Evolutionary conservation across 2,329 filamentous ascomycete species (phyloP).

Genomic region (Emmonsiellopsis sp.): DNA sequence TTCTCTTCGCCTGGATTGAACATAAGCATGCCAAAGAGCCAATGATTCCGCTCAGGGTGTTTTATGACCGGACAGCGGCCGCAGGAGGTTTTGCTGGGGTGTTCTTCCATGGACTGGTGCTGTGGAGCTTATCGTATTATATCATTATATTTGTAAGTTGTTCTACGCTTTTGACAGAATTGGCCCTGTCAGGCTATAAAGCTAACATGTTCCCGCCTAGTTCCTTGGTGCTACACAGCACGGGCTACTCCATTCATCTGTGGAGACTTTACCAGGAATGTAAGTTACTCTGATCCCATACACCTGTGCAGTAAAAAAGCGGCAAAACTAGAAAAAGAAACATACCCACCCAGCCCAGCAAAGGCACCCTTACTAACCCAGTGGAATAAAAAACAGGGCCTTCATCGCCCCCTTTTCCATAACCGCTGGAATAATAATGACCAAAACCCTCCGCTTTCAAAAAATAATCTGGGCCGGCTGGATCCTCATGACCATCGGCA

Average conservation of each 20-base stretch:
- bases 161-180: not conserved
- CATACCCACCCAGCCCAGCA: not conserved
- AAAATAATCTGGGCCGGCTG: constrained; percentile 8
- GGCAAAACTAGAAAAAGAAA: too few relatives aligned
- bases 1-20: constrained; percentile 13
- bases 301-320: not conserved
- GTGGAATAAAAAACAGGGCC: not conserved
- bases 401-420: not conserved
- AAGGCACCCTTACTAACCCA: too few relatives aligned
- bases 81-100: not conserved
- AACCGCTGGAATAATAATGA: not conserved
- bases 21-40: not conserved
- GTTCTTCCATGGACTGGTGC: not conserved
- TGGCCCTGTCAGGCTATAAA: not conserved
- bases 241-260: not conserved
- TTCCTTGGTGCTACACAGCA: constrained; percentile 3
- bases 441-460: constrained; percentile 3
- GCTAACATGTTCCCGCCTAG: not conserved
- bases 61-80: not conserved
- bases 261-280: constrained; percentile 1
- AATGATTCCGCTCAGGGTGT: constrained; percentile 2
- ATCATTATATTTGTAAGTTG: constrained; percentile 2
- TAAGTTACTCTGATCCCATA: not conserved
- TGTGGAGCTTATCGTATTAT: constrained; percentile 2
- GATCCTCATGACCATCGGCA: constrained; percentile 6